Evolutionary conservation across 352 stramenopile genomes (phyloP).

Genomic region (Elongisporangium undulatum): DNA sequence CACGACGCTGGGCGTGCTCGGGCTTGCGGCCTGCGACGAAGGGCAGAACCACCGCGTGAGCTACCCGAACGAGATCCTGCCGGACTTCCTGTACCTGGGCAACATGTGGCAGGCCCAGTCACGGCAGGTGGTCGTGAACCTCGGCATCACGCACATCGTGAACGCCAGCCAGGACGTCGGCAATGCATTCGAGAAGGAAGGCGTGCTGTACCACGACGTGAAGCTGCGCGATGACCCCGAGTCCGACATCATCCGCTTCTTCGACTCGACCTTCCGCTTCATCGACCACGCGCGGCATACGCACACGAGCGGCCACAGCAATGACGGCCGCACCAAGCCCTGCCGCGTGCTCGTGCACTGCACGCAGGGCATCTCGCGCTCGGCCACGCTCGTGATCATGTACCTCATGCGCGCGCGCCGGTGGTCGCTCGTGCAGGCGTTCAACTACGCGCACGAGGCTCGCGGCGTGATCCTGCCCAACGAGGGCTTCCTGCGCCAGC

Average conservation of each 20-base stretch:
- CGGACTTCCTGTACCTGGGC: slow-evolving; percentile 60
- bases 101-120: slow-evolving; percentile 74
- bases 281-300: slow-evolving; percentile 24
- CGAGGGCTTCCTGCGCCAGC: slow-evolving; percentile 44
- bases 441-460: slow-evolving; percentile 39
- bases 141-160: slow-evolving; percentile 72
- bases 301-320: slow-evolving; percentile 2
- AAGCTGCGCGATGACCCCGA: slow-evolving; percentile 44
- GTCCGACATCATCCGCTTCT: slow-evolving; percentile 39
- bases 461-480: slow-evolving; percentile 64
- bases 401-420: slow-evolving; percentile 58
- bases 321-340: slow-evolving; percentile 7
- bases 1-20: slow-evolving; percentile 24
- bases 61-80: slow-evolving; percentile 71
- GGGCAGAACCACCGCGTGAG: slow-evolving; percentile 29
- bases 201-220: slow-evolving; percentile 56
- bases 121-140: slow-evolving; percentile 39
- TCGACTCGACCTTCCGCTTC: slow-evolving; percentile 43
- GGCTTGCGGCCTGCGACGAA: slow-evolving; percentile 19
- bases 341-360: slow-evolving; percentile 67
- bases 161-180: slow-evolving; percentile 55
- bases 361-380: slow-evolving; percentile 70
- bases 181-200: slow-evolving; percentile 44
- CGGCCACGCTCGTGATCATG: slow-evolving; percentile 59
- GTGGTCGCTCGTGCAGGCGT: slow-evolving; percentile 58